Base-by-base conservation (phyloP, 179 eudicot species). In the Beta lomatogona region DNA sequence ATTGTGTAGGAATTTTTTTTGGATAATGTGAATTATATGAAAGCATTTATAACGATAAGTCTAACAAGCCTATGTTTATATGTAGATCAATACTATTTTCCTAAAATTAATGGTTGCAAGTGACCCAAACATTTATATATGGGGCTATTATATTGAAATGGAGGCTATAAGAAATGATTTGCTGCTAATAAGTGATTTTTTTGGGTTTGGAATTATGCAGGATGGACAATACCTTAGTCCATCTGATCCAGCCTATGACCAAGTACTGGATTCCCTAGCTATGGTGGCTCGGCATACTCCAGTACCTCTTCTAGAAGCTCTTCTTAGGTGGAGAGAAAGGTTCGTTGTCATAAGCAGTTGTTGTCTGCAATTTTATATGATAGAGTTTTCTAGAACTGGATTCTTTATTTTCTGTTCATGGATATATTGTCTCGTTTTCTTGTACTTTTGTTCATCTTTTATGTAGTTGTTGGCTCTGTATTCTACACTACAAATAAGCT, bases 261-360 rank as follows among this genome's bases (percentile, higher is more conserved):
- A 96, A 88, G 99, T 96, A 73, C 50, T 96, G 88, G 99, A 96
- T 90, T 96, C 99, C 76, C 87, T 96, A 81, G 99, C 99, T 74
- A 94, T 96, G 99, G 97, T 96, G 84, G 99, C 99, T 45, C 93
- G 99, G 9, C 98, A 96, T 86, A 96, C 99, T 71, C 99, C 99
- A 70, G 95, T 92, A 77, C 99, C 99, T 71, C 93, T 96, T 71
- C 80, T 96, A 72, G 99, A 96, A 89, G 99, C 99, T 79, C 98
- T 96, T 89, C 91, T 91, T 79, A 89, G 89, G 77, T 96, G 99
- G 99, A 91, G 99, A 87, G 99, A 96, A 73, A 92, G 95, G 99
- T 95, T 75, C 64, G 77, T 66, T 77, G 14, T 52, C 75, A 50
- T 73, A n/a, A 58, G 14, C 25, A 28, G 59, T 53, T 68, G 70